Base-by-base conservation (phyloP, 2,329 filamentous ascomycete genomes). In the Aspergillus sp. region DNA sequence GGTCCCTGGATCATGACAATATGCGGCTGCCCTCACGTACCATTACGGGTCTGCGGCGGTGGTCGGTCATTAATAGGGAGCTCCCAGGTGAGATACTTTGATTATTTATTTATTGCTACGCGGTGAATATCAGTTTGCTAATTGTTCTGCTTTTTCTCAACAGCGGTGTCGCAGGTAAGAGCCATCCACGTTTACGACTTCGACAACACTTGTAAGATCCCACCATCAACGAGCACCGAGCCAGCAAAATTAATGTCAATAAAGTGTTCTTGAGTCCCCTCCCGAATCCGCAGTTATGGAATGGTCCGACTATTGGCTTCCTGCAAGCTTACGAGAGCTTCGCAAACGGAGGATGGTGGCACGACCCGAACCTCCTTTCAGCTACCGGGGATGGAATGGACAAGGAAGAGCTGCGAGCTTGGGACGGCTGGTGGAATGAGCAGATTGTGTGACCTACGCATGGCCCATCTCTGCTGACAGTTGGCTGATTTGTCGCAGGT, bases 381-480 rank as follows among this genome's bases (percentile, higher is more conserved):
- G 84, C 90, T 2, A 95, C 90, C 1, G 93, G 93, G 41, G 79
- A 89, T 45, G 93, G 93, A 11, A 64, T 85, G 5, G 88, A 88
- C 40, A 80, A 79, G 45, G 93, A 97, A 68, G 90, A 97, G 65
- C 73, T 78, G 34, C 82, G 83, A 26, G 90, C 80, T 7, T 98
- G 91, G 91, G 74, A 86, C 45, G 90, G 90, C 31, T 96, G 88
- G 86, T 98, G 93, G 93, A 97, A 97, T 60, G 91, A 97, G 62
- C 82, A 86, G 56, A 84, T 98, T 53, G 81, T 77, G 55, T 46
- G 83, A 82, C 31, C 39, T 42, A 43, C 29, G 37, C 44, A 35
- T 19, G 12, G 12, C 13, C 27, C 41, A 33, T 39, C 29, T 32
- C 26, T 33, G 11, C 40, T 28, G 32, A 19, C 40, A 44, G 33